These are phyloP conservation scores for Penicillium sp. DNA, from an alignment of 2,329 filamentous ascomycete genomes.

Conservation along the genomic window DNA sequence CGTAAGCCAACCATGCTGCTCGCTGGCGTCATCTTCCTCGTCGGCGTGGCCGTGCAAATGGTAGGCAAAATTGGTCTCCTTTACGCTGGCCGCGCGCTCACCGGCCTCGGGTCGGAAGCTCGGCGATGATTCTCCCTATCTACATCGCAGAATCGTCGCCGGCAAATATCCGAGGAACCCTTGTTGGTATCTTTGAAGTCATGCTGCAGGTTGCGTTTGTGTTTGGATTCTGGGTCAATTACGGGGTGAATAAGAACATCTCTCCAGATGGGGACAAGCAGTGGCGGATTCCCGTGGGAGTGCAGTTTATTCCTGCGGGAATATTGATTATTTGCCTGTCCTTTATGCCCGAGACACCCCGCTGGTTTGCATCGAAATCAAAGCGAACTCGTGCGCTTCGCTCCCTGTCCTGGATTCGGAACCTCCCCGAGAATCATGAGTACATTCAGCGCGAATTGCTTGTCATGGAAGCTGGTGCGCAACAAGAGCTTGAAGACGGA, in stretches of 20 bases:
- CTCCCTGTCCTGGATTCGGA: constrained; percentile 53
- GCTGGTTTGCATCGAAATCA: constrained; percentile 62
- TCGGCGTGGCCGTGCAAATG: constrained; percentile 61
- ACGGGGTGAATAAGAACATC: constrained; percentile 36
- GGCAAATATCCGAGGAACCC: constrained; percentile 53
- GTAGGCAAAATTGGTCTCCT: background rate
- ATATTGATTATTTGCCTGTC: constrained; percentile 57
- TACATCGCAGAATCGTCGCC: constrained; percentile 58
- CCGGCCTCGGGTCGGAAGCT: constrained; percentile 32
- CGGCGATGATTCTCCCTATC: constrained; percentile 53
- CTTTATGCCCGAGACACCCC: constrained; percentile 59
- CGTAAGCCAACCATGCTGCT: constrained; percentile 54
- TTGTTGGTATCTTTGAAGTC: constrained; percentile 58
- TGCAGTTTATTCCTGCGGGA: constrained; percentile 60
- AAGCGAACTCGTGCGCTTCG: constrained; percentile 58
- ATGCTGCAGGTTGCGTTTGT: constrained; percentile 46
- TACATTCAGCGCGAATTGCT: constrained; percentile 49
- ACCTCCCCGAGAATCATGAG: constrained; percentile 47
- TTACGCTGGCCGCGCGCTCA: background rate
- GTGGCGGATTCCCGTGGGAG: constrained; percentile 58
- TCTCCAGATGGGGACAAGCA: constrained; percentile 39
- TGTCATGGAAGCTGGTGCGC: constrained; percentile 54
- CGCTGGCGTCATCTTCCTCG: constrained; percentile 54
- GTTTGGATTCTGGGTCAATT: constrained; percentile 49
- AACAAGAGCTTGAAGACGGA: constrained; percentile 51